These are phyloP conservation scores for Gliomastix tumulicola DNA, from an alignment of 2,329 filamentous ascomycete species.

Conservation along the genomic window DNA sequence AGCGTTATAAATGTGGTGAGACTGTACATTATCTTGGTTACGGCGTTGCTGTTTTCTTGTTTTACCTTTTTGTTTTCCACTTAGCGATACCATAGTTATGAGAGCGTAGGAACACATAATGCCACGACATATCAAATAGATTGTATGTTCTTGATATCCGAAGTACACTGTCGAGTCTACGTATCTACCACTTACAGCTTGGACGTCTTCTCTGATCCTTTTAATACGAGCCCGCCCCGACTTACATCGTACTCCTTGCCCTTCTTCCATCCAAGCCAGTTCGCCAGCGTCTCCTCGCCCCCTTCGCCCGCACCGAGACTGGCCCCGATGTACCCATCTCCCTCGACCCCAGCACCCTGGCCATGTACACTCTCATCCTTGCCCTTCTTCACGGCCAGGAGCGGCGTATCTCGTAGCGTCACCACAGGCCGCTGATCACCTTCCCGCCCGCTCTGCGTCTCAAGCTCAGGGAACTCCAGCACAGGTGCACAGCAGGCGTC, in stretches of 20 bases:
- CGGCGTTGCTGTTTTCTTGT: too few species aligned
- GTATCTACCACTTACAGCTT: slow-evolving; percentile 27
- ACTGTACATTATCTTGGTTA: too few species aligned
- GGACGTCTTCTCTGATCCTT: slow-evolving; percentile 11
- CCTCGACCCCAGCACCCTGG: slow-evolving; percentile 58
- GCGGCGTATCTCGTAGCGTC: slow-evolving; percentile 63
- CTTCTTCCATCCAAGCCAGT: slow-evolving; percentile 73
- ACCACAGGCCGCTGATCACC: slow-evolving; percentile 68
- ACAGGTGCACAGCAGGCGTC: slow-evolving; percentile 94
- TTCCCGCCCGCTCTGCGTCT: slow-evolving; percentile 53
- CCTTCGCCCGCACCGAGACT: slow-evolving; percentile 61
- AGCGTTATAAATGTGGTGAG: slow-evolving; percentile 5
- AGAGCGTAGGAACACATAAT: too few species aligned
- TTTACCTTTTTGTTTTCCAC: too few species aligned
- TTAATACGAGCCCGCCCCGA: slow-evolving; percentile 53
- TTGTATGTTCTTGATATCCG: too few species aligned
- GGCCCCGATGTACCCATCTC: slow-evolving; percentile 58
- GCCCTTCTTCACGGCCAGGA: slow-evolving; percentile 49
- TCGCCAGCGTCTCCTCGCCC: slow-evolving; percentile 59
- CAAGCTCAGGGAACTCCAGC: slow-evolving; percentile 66
- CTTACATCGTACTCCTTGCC: slow-evolving; percentile 65
- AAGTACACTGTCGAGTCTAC: not conserved
- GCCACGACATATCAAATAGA: too few species aligned
- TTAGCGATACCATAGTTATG: too few species aligned
- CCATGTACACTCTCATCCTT: slow-evolving; percentile 37